Percentiles rank a stretch among this genome's conserved stretches.
These are phyloP conservation scores for Globisporangium nagaii DNA, from an alignment of 352 stramenopile genomes.

Conservation along the genomic window DNA sequence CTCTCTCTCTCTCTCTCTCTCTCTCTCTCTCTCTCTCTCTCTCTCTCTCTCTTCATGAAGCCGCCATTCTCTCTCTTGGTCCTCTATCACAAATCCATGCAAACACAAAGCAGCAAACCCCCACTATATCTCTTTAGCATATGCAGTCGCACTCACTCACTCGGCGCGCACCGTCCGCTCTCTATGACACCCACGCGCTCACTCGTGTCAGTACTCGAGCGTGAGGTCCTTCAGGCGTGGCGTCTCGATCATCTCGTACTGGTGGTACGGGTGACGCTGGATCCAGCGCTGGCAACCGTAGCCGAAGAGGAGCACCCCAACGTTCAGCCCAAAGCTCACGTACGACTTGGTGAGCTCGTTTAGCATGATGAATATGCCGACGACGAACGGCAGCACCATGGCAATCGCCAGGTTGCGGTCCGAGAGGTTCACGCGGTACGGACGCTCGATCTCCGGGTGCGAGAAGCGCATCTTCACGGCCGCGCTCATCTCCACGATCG, in stretches of 20 bases:
- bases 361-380: conserved; percentile 71
- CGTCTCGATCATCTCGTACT: conserved; percentile 44
- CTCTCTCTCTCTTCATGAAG: no score
- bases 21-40: no score
- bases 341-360: conserved; percentile 81
- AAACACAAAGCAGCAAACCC: no score
- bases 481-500: conserved; percentile 70
- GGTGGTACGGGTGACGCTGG: conserved; percentile 54
- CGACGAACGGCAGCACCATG: conserved; percentile 49
- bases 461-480: conserved; percentile 75
- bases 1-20: no score
- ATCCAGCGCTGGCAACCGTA: conserved; percentile 62
- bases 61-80: no score
- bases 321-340: conserved; percentile 61
- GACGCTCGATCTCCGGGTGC: conserved; percentile 64
- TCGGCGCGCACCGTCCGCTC: no score
- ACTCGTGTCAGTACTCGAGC: conserved; percentile 24
- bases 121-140: no score
- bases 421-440: conserved; percentile 71
- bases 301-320: conserved; percentile 34
- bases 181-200: no score
- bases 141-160: no score
- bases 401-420: conserved; percentile 39
- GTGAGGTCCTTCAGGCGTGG: conserved; percentile 35
- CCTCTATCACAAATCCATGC: no score